These are phyloP conservation scores for Plasmodium vivax DNA, from an alignment of 169 alveolate species.

Conservation along the genomic window DNA sequence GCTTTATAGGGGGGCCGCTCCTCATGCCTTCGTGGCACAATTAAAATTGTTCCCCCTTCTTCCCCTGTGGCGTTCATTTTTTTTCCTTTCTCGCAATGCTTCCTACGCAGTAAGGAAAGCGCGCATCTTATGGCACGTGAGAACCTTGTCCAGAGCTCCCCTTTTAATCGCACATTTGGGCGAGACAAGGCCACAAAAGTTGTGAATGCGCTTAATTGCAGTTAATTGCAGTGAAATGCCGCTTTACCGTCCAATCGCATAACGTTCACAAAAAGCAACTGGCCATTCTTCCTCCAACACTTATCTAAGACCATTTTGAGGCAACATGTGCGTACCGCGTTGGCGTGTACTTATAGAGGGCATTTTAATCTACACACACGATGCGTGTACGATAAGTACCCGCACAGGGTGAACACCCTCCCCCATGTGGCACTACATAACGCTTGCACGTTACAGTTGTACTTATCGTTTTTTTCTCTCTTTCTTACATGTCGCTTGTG, in stretches of 20 bases:
- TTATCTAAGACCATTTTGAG: background rate
- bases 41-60: background rate
- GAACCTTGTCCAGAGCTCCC: background rate
- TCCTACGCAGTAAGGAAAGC: background rate
- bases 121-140: background rate
- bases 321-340: background rate
- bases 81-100: background rate
- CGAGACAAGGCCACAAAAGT: background rate
- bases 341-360: background rate
- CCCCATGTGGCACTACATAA: background rate
- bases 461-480: background rate
- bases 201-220: background rate
- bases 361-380: background rate
- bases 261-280: background rate
- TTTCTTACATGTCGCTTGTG: slow-evolving; percentile 49
- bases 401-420: background rate
- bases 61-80: background rate
- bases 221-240: background rate
- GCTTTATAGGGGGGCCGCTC: background rate
- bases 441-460: background rate
- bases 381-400: background rate
- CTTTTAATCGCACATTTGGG: background rate
- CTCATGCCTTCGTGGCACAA: background rate
- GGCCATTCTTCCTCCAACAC: background rate
- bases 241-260: background rate